Evolutionary conservation across 1,139 yeast species (phyloP).

Genomic region (Lodderomyces parapsilosis): DNA sequence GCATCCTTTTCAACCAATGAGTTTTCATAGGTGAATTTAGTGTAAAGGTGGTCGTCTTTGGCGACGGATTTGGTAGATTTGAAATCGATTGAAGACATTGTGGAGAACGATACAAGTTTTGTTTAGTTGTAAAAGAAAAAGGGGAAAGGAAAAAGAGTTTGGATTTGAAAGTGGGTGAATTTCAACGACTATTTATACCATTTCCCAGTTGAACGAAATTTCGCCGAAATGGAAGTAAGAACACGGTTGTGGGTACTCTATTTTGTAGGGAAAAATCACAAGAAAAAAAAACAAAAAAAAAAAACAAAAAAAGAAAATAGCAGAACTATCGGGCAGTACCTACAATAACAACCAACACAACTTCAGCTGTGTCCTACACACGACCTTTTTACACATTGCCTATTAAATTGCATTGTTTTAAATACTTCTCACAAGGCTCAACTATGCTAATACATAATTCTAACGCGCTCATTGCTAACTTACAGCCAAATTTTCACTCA

Average conservation of each 20-base stretch:
- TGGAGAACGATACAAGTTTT: background rate
- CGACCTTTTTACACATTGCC: too few relatives aligned
- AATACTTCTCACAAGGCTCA: too few relatives aligned
- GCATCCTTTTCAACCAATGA: constrained; percentile 38
- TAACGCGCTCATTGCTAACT: too few relatives aligned
- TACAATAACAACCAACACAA: background rate
- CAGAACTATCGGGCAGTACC: too few relatives aligned
- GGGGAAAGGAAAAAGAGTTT: background rate
- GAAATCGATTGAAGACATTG: constrained; percentile 45
- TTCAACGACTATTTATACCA: constrained; percentile 2
- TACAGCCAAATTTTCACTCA: too few relatives aligned
- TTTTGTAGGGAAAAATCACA: constrained; percentile 1
- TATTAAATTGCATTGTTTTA: too few relatives aligned
- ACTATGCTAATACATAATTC: too few relatives aligned
- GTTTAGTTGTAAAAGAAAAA: constrained; percentile 1
- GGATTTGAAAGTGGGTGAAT: background rate
- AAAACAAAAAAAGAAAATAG: too few relatives aligned
- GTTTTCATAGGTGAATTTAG: constrained; percentile 58
- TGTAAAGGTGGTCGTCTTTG: constrained; percentile 58
- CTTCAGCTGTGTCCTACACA: background rate
- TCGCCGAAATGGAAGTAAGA: background rate
- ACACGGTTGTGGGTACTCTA: too few relatives aligned
- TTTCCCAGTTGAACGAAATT: background rate
- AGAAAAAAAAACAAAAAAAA: too few relatives aligned
- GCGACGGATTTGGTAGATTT: constrained; percentile 61